A percentile compares a stretch with the other conserved stretches of the same genome.
phyloP scores from a whole-genome alignment of 495 filamentous ascomycete genomes.

The Elasticomyces elasticus region DNA sequence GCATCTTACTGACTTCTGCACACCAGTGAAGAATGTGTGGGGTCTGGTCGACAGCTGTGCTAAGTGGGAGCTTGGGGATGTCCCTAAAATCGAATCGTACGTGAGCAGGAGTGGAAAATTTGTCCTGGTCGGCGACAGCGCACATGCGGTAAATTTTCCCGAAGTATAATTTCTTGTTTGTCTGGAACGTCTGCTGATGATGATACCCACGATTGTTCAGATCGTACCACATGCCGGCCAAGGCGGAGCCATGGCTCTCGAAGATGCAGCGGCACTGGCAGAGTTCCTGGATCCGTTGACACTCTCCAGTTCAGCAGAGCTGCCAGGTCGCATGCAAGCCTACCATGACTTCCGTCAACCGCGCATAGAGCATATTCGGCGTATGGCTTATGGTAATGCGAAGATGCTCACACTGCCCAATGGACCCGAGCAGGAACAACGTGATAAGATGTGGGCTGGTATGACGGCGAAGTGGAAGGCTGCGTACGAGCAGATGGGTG shows the following conservation, averaged over 20 bases:
- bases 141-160: slow-evolving; percentile 36
- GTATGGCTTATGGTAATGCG: slow-evolving; percentile 1
- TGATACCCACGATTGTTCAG: too few relatives aligned
- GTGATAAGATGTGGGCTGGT: neutral
- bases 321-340: neutral
- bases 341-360: slow-evolving; percentile 2
- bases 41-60: neutral
- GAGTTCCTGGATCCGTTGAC: slow-evolving; percentile 15
- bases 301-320: neutral
- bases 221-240: slow-evolving; percentile 36
- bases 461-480: slow-evolving; percentile 8
- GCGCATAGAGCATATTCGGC: slow-evolving; percentile 2
- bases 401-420: neutral
- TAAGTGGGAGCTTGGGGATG: slow-evolving; percentile 2
- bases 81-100: neutral
- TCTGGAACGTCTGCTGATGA: too few relatives aligned
- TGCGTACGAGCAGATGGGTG: neutral
- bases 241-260: slow-evolving; percentile 41
- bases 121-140: slow-evolving; percentile 40
- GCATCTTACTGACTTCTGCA: slow-evolving; percentile 1
- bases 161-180: too few relatives aligned
- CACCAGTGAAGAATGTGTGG: slow-evolving; percentile 1
- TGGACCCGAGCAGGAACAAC: neutral
- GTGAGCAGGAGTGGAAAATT: slow-evolving; percentile 21
- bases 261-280: slow-evolving; percentile 28